phyloP scores from a whole-genome alignment of 163 green algal species.

The Chlamydomonas reinhardtii region DNA sequence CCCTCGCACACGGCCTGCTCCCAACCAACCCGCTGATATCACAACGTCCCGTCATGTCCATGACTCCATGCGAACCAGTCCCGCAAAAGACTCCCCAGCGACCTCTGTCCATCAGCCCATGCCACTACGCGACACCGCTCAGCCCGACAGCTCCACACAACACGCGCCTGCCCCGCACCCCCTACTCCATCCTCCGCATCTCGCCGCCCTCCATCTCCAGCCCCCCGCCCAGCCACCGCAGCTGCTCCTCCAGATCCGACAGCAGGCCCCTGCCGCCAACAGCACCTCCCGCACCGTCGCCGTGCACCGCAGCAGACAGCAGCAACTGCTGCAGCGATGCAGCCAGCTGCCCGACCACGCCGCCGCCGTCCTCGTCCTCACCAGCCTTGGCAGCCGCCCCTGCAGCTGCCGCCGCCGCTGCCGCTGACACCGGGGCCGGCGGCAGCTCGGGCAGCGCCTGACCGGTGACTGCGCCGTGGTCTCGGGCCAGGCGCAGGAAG shows the following conservation, averaged over 20 bases:
- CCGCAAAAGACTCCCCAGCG: too few relatives aligned
- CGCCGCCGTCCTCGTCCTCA: neutral
- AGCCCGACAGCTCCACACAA: too few relatives aligned
- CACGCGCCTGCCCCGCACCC: too few relatives aligned
- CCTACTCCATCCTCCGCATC: constrained; percentile 36
- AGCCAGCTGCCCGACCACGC: neutral
- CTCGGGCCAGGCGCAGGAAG: constrained; percentile 13
- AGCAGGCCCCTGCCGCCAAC: neutral
- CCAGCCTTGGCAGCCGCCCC: neutral
- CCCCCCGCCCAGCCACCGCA: neutral
- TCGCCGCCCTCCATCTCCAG: constrained; percentile 37
- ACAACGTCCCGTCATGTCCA: too few relatives aligned
- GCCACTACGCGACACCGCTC: too few relatives aligned
- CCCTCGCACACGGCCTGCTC: too few relatives aligned
- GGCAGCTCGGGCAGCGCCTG: constrained; percentile 13
- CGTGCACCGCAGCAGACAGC: neutral
- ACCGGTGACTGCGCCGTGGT: constrained; percentile 3
- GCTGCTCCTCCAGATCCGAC: neutral
- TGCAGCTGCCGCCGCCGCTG: too few relatives aligned
- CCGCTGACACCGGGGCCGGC: neutral
- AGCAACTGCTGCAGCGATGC: constrained; percentile 21
- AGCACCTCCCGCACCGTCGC: too few relatives aligned
- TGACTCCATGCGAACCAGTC: too few relatives aligned
- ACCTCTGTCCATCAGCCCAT: too few relatives aligned
- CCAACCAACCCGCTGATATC: too few relatives aligned